Evolutionary conservation across 2,329 filamentous ascomycete genomes (phyloP), one percentile per base, ranked within the genome.

Genomic region (Colletotrichum liriopes): DNA sequence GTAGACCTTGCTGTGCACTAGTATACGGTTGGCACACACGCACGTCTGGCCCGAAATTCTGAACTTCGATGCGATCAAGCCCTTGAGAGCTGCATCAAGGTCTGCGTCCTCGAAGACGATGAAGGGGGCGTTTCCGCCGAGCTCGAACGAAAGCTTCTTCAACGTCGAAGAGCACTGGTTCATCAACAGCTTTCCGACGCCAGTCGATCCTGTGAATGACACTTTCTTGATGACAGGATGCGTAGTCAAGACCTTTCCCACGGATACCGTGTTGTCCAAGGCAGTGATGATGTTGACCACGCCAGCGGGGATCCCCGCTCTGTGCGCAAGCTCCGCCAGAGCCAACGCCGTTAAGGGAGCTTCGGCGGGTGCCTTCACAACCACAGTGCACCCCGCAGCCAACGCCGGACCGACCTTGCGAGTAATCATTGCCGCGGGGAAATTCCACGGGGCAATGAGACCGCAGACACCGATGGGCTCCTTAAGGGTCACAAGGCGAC

Each of bases 391-490:
- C 67, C 91, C 91, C 64, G 88, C 87, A n/a, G 91, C 90, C 41
- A 93, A 79, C 20, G 91, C 91, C 32, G 93, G 93, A 23, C 92
- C 93, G 5, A 95, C 86, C 77, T 95, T 95, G 93, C 93, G 94
- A 1, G 90, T 71, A 14, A 70, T 66, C 67, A 71, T 73, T 82
- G 76, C 77, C 7, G 83, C 76, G 2, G 91, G 91, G 74, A 90
- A 93, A 79, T 95, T 94, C 92, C 93, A 94, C 23, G 93, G 92
- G 52, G 94, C 94, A 73, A 95, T 94, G 79, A 88, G 86, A 0
- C 87, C 93, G 74, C 93, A 93, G 0, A 95, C 93, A 47, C 93
- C 93, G n/a, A 95, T 83, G 0, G 93, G 93, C 78, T 95, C 91
- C 49, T 90, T 89, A 29, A 94, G 84, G 0, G 93, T 94, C 32